phyloP scores from a whole-genome alignment of 495 filamentous ascomycete genomes.

The Neurospora hispaniola region DNA sequence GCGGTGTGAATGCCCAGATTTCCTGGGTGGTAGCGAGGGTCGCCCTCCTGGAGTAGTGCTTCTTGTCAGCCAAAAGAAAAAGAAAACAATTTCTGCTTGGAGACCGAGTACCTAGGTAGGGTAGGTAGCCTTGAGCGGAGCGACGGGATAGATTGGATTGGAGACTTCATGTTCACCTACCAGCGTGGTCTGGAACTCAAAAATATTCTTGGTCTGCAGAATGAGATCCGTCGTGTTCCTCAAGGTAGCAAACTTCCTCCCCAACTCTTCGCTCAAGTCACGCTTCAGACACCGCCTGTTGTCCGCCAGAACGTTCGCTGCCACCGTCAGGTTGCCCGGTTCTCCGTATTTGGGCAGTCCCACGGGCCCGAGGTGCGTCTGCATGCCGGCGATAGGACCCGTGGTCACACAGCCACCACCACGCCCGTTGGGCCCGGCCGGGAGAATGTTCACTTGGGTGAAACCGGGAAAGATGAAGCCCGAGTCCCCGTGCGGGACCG shows the following conservation, averaged over 20 bases:
- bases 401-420: slow-evolving; percentile 55
- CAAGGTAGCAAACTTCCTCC: slow-evolving; percentile 36
- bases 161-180: not conserved
- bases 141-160: not conserved
- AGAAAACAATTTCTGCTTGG: not conserved
- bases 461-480: slow-evolving; percentile 8
- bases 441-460: slow-evolving; percentile 12
- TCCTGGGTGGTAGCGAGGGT: slow-evolving; percentile 30
- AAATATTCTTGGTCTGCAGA: slow-evolving; percentile 31
- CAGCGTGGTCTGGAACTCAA: slow-evolving; percentile 41
- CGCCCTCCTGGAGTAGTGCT: slow-evolving; percentile 20
- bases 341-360: slow-evolving; percentile 14
- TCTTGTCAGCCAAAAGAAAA: not conserved
- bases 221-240: slow-evolving; percentile 37
- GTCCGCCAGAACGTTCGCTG: slow-evolving; percentile 8
- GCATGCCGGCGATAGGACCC: slow-evolving; percentile 35
- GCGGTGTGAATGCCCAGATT: slow-evolving; percentile 46
- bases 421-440: slow-evolving; percentile 24
- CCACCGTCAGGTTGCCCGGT: slow-evolving; percentile 9
- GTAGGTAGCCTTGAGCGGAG: slow-evolving; percentile 6
- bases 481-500: slow-evolving; percentile 20
- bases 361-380: slow-evolving; percentile 42
- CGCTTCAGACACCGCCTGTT: slow-evolving; percentile 59
- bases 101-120: not conserved
- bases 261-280: slow-evolving; percentile 44